Evolutionary conservation across 2,329 filamentous ascomycete genomes (phyloP), one percentile per base, ranked within the genome.

Genomic region (Chalara sp.): DNA sequence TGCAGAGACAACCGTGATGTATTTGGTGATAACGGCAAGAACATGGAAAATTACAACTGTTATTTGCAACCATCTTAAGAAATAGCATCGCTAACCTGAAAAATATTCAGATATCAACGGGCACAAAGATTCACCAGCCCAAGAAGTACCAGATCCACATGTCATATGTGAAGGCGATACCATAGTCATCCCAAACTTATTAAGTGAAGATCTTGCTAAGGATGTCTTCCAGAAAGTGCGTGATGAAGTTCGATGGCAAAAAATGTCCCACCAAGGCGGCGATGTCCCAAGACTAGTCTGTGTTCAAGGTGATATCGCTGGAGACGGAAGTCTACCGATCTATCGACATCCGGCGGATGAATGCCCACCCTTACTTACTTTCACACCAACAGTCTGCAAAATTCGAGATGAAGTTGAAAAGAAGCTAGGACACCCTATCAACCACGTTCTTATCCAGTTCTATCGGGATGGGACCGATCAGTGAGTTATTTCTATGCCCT

Each of bases 331-430:
- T 57, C 84, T 87, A 66, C 93, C 93, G 28, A 78, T 97, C n/a
- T 99, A 99, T 67, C 86, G 93, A 11, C 93, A 97, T 67, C 93
- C 93, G 43, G 81, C 89, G 4, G 93, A 99, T 63, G 87, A 95
- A 65, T 88, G 87, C 1, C 86, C 91, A 0, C 83, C 87, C 1
- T 69, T 96, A 11, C 71, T 85, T 1, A 75, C 83, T 2, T 97
- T 96, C 68, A 87, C 89, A 0, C 74, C 82, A 0, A 83, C 81
- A 0, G 87, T 97, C 1, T 70, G 82, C 13, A 70, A 75, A 35
- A 83, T 97, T 52, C 83, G 84, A 53, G 66, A 70, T 11, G 76
- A 78, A 49, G 84, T 89, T 0, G 89, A 96, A 66, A 74, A 78
- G 50, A 72, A 80, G 12, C 76, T 95, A 1, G 86, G 87, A 0